Percentiles rank a stretch among this genome's conserved stretches.
Evolutionary conservation across 768 basidiomycete genomes (phyloP).

Genomic region (Kwoniella sp.): DNA sequence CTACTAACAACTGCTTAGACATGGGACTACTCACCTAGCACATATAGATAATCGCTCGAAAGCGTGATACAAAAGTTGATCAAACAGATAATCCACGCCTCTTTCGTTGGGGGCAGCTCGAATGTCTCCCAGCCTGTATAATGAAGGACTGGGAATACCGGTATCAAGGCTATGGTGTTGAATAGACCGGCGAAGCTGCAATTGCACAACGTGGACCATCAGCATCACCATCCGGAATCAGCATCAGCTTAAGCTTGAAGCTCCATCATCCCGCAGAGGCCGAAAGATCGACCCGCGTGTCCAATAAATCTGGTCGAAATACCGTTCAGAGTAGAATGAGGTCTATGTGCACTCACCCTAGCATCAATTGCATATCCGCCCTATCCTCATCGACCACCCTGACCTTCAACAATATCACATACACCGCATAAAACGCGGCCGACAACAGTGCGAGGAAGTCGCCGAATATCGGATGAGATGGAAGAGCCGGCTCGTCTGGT

Average conservation of each 20-base stretch:
- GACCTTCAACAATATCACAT: conserved; percentile 86
- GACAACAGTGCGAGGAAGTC: conserved; percentile 83
- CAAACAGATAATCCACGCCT: conserved; percentile 60
- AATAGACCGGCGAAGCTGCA: conserved; percentile 79
- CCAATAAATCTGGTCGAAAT: no score
- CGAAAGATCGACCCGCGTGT: no score
- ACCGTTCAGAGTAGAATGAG: no score
- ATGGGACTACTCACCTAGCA: conserved; percentile 50
- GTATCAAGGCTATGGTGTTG: conserved; percentile 75
- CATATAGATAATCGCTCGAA: conserved; percentile 70
- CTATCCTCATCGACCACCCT: conserved; percentile 77
- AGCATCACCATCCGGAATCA: no score
- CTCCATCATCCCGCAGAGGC: not conserved
- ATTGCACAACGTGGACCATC: not conserved
- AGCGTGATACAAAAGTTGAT: conserved; percentile 80
- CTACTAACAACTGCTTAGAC: no score
- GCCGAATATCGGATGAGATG: conserved; percentile 64
- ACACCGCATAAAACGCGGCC: conserved; percentile 82
- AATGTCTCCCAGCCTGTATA: conserved; percentile 71
- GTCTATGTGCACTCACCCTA: conserved; percentile 60
- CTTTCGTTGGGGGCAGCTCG: conserved; percentile 65
- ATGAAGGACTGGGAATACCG: conserved; percentile 76
- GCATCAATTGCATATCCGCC: conserved; percentile 90
- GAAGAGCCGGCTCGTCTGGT: conserved; percentile 23
- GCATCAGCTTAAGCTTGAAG: no score